A percentile compares a stretch with the other conserved stretches of the same genome.
These are phyloP conservation scores for Calonectria fujianensis DNA, from an alignment of 2,329 filamentous ascomycete genomes.

Conservation along the genomic window DNA sequence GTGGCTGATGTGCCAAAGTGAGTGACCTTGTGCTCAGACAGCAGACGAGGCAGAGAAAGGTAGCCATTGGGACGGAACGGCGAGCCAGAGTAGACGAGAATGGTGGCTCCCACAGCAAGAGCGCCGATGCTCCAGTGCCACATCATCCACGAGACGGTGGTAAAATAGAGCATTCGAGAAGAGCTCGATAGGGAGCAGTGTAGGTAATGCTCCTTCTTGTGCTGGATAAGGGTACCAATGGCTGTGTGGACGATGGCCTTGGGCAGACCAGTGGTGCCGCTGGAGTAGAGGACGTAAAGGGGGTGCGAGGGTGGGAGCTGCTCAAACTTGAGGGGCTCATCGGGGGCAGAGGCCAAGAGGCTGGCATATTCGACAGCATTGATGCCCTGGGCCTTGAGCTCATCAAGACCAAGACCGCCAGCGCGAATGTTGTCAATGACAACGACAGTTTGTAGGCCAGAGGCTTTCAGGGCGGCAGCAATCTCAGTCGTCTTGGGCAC, in stretches of 20 bases:
- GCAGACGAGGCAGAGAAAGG: slow-evolving; percentile 87
- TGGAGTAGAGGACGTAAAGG: slow-evolving; percentile 95
- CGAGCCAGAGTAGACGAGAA: slow-evolving; percentile 94
- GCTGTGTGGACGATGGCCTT: slow-evolving; percentile 97
- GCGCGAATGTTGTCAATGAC: slow-evolving; percentile 80
- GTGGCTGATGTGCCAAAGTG: slow-evolving; percentile 97
- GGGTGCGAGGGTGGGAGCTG: slow-evolving; percentile 90
- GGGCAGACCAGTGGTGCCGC: slow-evolving; percentile 89
- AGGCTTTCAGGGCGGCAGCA: slow-evolving; percentile 74
- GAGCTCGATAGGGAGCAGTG: slow-evolving; percentile 86
- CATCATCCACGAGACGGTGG: slow-evolving; percentile 99
- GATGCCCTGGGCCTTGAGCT: slow-evolving; percentile 63
- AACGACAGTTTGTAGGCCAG: slow-evolving; percentile 81
- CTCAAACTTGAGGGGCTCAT: slow-evolving; percentile 77
- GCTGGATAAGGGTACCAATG: slow-evolving; percentile 92
- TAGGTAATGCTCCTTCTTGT: slow-evolving; percentile 96
- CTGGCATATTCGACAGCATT: slow-evolving; percentile 65
- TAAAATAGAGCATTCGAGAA: slow-evolving; percentile 93
- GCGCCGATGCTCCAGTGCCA: slow-evolving; percentile 97
- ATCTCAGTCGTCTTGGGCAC: slow-evolving; percentile 87
- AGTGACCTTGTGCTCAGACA: slow-evolving; percentile 87
- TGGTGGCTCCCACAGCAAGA: slow-evolving; percentile 86
- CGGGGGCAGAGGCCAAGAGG: slow-evolving; percentile 66
- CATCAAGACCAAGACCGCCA: slow-evolving; percentile 65
- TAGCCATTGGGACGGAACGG: slow-evolving; percentile 89